These are phyloP conservation scores for Myxozyma kluyveri DNA, from an alignment of 805 yeast species.

Conservation along the genomic window DNA sequence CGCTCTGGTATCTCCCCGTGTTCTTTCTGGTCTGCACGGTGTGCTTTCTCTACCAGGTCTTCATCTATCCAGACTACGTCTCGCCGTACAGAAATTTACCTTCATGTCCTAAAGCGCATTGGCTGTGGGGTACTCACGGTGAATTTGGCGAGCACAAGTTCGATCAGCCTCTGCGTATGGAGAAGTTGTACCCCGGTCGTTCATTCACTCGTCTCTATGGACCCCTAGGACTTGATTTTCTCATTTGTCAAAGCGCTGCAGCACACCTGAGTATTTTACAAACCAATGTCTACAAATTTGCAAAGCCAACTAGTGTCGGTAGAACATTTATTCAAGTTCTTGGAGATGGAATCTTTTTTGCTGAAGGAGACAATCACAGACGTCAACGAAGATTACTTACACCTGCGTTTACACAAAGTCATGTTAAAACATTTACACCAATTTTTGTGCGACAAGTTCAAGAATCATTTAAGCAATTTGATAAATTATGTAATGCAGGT, in stretches of 20 bases:
- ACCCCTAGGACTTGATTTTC: slow-evolving; percentile 15
- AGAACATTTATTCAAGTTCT: slow-evolving; percentile 18
- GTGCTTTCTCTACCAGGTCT: slow-evolving; percentile 1
- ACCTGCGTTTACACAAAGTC: slow-evolving; percentile 19
- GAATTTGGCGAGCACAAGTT: slow-evolving; percentile 10
- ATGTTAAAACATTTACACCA: slow-evolving; percentile 20
- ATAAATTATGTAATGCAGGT: slow-evolving; percentile 8
- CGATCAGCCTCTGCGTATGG: slow-evolving; percentile 13
- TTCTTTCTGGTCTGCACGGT: not conserved
- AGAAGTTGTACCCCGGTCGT: slow-evolving; percentile 6
- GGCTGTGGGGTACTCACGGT: slow-evolving; percentile 14
- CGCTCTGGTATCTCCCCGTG: slow-evolving; percentile 7
- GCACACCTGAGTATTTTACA: slow-evolving; percentile 17
- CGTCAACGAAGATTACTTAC: slow-evolving; percentile 23
- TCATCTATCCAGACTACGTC: slow-evolving; percentile 16
- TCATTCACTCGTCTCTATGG: slow-evolving; percentile 18
- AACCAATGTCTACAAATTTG: slow-evolving; percentile 22
- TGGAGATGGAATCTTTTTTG: slow-evolving; percentile 25
- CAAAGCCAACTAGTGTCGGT: slow-evolving; percentile 18
- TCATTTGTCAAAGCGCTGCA: slow-evolving; percentile 10
- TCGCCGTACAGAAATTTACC: slow-evolving; percentile 22
- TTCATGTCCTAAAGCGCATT: slow-evolving; percentile 1
- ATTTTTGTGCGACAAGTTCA: slow-evolving; percentile 10
- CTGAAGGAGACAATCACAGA: slow-evolving; percentile 27
- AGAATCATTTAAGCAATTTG: slow-evolving; percentile 3